Percentiles rank a stretch among this genome's conserved stretches.
Conservation (phyloP, 2,329 filamentous ascomycete species). For the Aspergillus awamori region DNA sequence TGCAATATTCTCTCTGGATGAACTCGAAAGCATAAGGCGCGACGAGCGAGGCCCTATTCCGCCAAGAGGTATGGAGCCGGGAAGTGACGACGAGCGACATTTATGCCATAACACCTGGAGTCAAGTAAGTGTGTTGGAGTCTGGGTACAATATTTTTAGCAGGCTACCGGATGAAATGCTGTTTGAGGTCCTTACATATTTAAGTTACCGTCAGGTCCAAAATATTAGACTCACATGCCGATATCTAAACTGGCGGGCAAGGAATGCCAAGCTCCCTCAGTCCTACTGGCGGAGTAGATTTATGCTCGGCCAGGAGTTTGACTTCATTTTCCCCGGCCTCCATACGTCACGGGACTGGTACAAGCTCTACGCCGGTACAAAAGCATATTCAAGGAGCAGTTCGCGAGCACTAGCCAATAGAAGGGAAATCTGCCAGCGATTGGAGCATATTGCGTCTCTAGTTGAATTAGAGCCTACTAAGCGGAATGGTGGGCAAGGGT, state of each 20-base stretch:
- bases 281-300: conserved; percentile 21
- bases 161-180: conserved; percentile 8
- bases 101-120: no score
- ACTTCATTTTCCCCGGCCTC: conserved; percentile 19
- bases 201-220: conserved; percentile 1
- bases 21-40: no score
- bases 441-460: conserved; percentile 19
- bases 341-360: conserved; percentile 12
- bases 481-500: background rate
- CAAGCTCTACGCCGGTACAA: conserved; percentile 12
- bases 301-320: conserved; percentile 13
- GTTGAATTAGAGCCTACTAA: conserved; percentile 10
- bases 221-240: conserved; percentile 9
- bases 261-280: conserved; percentile 9
- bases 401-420: conserved; percentile 11
- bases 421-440: conserved; percentile 13
- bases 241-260: background rate
- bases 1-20: no score
- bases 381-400: background rate
- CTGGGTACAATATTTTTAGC: background rate
- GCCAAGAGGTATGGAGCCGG: background rate
- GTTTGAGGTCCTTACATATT: conserved; percentile 10
- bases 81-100: no score
- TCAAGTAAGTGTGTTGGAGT: no score
- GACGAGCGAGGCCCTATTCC: no score